phyloP scores from a whole-genome alignment of 1,284 basidiomycete species.

The Microstroma glucosiphilum region DNA sequence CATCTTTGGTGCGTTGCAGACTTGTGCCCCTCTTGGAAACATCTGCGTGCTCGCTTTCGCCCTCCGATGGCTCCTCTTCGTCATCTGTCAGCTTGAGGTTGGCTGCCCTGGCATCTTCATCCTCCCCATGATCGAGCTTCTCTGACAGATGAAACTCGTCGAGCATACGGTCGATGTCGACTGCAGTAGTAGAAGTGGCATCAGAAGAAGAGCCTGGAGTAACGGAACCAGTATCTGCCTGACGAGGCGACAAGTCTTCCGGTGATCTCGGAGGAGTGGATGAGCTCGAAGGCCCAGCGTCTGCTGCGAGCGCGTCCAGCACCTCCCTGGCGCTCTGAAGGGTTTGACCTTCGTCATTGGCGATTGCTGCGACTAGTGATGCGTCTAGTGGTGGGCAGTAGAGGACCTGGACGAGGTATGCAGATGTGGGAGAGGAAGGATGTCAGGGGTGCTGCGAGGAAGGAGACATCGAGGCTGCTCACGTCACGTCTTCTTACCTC shows the following conservation, averaged over 20 bases:
- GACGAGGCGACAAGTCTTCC: neutral
- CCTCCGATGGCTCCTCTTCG: neutral
- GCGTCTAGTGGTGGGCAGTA: constrained; percentile 21
- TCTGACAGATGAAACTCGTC: constrained; percentile 4
- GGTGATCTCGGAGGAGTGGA: neutral
- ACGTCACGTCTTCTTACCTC: no score
- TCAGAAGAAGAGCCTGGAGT: neutral
- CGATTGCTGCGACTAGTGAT: constrained; percentile 33
- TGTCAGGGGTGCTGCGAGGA: no score
- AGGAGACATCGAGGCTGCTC: no score
- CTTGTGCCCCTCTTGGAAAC: constrained; percentile 1
- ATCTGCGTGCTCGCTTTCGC: neutral
- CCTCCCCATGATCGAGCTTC: constrained; percentile 1
- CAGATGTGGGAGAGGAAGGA: no score
- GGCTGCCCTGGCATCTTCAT: neutral
- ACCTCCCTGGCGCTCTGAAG: constrained; percentile 28
- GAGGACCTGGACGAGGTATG: neutral
- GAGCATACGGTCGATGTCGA: neutral
- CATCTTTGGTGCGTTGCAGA: neutral
- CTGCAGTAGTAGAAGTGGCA: neutral
- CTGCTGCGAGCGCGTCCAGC: constrained; percentile 19
- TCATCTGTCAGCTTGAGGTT: neutral
- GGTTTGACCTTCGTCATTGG: constrained; percentile 29
- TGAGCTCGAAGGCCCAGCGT: neutral
- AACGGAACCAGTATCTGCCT: neutral